Base-by-base conservation (phyloP, 164 flowering plant species). In the Litsea cubeba region DNA sequence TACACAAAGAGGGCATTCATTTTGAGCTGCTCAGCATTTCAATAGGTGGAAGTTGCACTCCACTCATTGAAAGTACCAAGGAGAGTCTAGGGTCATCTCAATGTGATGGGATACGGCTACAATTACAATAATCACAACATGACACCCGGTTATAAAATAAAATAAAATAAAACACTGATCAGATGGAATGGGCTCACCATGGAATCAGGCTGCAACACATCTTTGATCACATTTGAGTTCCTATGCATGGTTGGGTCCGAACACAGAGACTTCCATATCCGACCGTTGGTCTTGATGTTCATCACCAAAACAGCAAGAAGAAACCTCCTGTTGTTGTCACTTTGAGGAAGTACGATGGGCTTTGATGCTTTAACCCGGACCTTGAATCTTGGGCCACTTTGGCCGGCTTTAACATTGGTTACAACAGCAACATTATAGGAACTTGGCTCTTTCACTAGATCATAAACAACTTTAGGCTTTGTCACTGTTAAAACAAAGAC, bases 231-330 rank as follows among this genome's bases (percentile, higher is more conserved):
- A 23, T 54, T 24, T 50, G 68, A n/a, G 32, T 73, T 49, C 8
- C 30, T 28, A 2, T 25, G 22, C 35, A 22, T 23, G 32, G 24
- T 8, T 22, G 67, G 81, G 79, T 60, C 66, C 30, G 14, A 14
- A 78, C 78, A 62, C 63, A 88, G 74, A 1, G 91, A 83, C 10
- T 70, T 79, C 93, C 95, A 91, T 60, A 89, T 86, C 65, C 93
- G 79, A 35, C 40, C 86, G 74, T 81, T 80, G 2, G 92, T 79
- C 0, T 85, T 79, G 12, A 87, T 54, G 77, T 90, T 91, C 2
- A 40, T 72, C 84, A 91, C 66, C 76, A 76, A 85, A 35, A 88
- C 75, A 22, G 86, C 87, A 76, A 76, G 86, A 62, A 88, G 50
- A 0, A 87, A 78, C 20, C 71, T 76, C 62, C 72, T 46, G 70